These are phyloP conservation scores for Symbiodinium pilosum DNA, from an alignment of 73 alveolate species.

Conservation along the genomic window DNA sequence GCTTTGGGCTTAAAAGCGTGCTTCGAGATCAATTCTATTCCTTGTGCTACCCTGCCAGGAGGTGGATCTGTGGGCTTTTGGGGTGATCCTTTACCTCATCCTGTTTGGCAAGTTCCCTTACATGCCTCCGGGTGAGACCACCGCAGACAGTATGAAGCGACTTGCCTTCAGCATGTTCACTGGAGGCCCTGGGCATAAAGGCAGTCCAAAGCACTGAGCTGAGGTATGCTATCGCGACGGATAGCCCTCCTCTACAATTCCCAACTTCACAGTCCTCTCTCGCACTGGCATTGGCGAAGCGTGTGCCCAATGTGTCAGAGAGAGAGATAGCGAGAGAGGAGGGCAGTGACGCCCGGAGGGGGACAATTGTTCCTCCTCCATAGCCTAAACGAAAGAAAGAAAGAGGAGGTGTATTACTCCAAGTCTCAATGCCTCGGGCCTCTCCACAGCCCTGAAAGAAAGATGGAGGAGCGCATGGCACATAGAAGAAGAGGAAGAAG, in stretches of 20 bases:
- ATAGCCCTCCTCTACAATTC: conserved; percentile 9
- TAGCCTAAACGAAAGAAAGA: too few species aligned
- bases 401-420: too few species aligned
- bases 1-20: neutral
- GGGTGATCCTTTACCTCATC: conserved; percentile 62
- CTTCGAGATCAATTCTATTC: too few species aligned
- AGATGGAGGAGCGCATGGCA: too few species aligned
- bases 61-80: conserved; percentile 28
- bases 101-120: conserved; percentile 42
- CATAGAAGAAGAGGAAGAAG: too few species aligned
- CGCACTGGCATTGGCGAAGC: conserved; percentile 1
- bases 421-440: too few species aligned
- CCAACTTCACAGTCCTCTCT: neutral
- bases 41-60: neutral
- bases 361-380: too few species aligned
- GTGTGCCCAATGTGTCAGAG: too few species aligned
- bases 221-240: conserved; percentile 8
- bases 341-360: neutral
- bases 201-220: neutral
- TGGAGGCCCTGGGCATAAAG: too few species aligned
- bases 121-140: conserved; percentile 52
- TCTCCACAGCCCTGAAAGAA: too few species aligned
- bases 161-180: neutral
- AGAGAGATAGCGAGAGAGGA: too few species aligned
- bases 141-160: conserved; percentile 25